phyloP scores from a whole-genome alignment of 306 rosid genomes.

The Psophocarpus tetragonolobus region DNA sequence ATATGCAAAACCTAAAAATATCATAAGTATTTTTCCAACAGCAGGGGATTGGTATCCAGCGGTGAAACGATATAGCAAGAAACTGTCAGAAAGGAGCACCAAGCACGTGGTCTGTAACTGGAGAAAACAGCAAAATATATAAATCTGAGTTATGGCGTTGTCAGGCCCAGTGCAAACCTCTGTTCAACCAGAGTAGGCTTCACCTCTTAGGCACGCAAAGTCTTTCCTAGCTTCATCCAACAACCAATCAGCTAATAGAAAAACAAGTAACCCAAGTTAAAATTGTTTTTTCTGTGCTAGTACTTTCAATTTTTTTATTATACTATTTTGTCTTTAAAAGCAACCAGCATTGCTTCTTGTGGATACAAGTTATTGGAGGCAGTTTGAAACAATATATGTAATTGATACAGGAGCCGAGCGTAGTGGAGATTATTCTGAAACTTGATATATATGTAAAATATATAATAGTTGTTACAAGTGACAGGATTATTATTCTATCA shows the following conservation, averaged over 20 bases:
- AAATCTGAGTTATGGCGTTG: not conserved
- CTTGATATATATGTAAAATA: not conserved
- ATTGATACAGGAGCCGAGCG: not conserved
- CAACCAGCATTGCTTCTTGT: not conserved
- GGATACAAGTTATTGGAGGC: not conserved
- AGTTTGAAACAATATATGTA: not conserved
- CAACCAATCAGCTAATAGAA: not conserved
- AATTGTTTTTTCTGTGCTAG: too few relatives aligned
- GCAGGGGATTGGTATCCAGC: too few relatives aligned
- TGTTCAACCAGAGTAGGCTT: not conserved
- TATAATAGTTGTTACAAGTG: slow-evolving; percentile 31
- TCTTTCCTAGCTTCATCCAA: slow-evolving; percentile 3
- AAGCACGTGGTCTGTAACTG: not conserved
- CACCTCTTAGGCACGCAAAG: not conserved
- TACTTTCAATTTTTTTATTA: not conserved
- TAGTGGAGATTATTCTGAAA: not conserved
- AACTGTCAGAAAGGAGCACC: not conserved
- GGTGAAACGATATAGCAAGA: not conserved
- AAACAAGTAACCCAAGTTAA: not conserved
- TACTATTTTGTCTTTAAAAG: not conserved
- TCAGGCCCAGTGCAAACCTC: not conserved
- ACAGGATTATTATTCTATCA: slow-evolving; percentile 26
- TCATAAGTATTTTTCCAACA: too few relatives aligned
- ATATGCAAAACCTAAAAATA: too few relatives aligned
- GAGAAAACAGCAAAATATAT: not conserved